Evolutionary conservation across 805 yeast species (phyloP), one percentile per base, ranked within the genome.

Genomic region (Debaryomyces castellii): DNA sequence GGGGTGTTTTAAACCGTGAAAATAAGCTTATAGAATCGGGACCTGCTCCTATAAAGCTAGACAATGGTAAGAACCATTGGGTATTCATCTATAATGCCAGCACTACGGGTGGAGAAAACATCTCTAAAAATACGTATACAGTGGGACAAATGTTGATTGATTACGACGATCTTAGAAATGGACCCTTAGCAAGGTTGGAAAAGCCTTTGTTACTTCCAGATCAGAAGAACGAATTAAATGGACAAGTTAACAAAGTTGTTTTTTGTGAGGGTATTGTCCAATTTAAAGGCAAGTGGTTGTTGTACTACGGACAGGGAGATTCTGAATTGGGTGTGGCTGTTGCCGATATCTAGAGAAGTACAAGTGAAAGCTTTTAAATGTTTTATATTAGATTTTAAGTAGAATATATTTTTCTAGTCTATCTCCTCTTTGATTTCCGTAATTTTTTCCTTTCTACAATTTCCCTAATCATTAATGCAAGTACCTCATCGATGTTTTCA

Each of bases 401-500:
- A 25, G 12, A 9, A 25, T 14, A 18, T 35, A 18, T 12, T 20
- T 35, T 20, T 8, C 24, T 9, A 12, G 18, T 20, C 38, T 37
- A 23, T 37, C 28, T 32, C 33, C 22, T 38, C 37, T 37, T 43
- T 20, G 25, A 20, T 17, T 43, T 43, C 37, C 39, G 40, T 17
- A 46, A 33, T 28, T 46, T 53, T 50, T 52, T 59, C 37, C 74
- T 66, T 57, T 82, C 89, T 0, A 80, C 71, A 24, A 81, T 66
- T 51, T 85, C 90, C 47, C 87, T 62, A 1, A 85, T 69, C 63
- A 84, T 64, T 45, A 83, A 57, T 3, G 84, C 74, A 40, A 85
- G 48, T 1, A 80, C 71, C 44, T 77, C 81, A 46, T 85, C 89
- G 6, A 82, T 80, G 6, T 65, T 64, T 50, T 77, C 75, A 34